Base-by-base conservation (phyloP, 2,329 filamentous ascomycete species). In the Phialophora chinensis region DNA sequence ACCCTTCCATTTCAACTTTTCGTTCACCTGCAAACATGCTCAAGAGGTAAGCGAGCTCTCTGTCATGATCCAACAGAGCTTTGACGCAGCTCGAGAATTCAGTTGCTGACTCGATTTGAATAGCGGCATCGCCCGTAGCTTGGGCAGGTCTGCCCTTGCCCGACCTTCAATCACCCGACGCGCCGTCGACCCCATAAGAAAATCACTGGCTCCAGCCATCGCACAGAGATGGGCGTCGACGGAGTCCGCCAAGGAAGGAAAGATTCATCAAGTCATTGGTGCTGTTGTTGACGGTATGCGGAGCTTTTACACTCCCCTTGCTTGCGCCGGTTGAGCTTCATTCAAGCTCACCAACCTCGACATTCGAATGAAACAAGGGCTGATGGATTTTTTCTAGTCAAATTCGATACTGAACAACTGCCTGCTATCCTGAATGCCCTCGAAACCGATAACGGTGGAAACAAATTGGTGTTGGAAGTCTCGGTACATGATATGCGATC, bases 351-450 rank as follows among this genome's bases (percentile, higher is more conserved):
- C 70, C 55, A 58, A 74, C 75, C 72, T 73, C 72, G 67, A 74
- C 67, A 44, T 44, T 49, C 38, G 35, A 14, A 7, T 17, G n/a
- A 71, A 31, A 49, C 25, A 55, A 53, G 33, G 56, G 60, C 71
- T 73, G 66, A 73, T 49, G 20, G 31, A 8, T 55, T 4, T 59
- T 50, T 55, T 77, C 75, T 81, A 97, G 94, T 97, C 83, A 98
- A 98, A 87, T 98, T 98, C 86, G 92, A 97, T 79, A 87, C 86
- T 75, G 91, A 94, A 73, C 91, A 94, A 85, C 91, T 99, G 74
- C 95, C 95, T 77, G 84, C 93, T 75, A 99, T 99, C 89, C 90
- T 98, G 81, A 98, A 99, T 85, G 95, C 95, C 80, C 87, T 99
- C 78, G 89, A 90, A 83, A 96, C 92, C 77, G 83, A 88, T 75